Percentiles rank a stretch among this genome's conserved stretches.
These are phyloP conservation scores for Euphrasia arctica DNA, from an alignment of 305 asterid genomes.

Conservation along the genomic window DNA sequence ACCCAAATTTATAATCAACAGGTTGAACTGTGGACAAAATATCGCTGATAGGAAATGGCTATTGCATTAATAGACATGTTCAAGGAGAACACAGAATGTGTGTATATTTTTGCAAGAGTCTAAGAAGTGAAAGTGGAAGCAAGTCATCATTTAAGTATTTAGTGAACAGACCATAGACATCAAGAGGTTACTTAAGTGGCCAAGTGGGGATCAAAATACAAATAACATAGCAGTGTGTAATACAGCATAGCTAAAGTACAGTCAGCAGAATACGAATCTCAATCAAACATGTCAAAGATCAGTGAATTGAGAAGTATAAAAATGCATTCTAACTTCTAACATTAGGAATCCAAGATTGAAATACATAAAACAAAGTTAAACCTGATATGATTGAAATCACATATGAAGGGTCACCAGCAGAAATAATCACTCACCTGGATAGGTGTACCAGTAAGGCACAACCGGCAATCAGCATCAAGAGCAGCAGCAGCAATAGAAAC, in stretches of 20 bases:
- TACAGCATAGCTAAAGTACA: conserved; percentile 18
- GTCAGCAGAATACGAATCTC: conserved; percentile 11
- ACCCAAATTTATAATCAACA: conserved; percentile 9
- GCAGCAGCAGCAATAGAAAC: conserved; percentile 87
- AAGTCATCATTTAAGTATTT: neutral
- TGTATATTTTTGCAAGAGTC: neutral
- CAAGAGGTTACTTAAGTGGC: conserved; percentile 19
- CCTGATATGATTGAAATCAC: conserved; percentile 6
- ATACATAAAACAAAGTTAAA: conserved; percentile 11
- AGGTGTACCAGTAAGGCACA: conserved; percentile 99
- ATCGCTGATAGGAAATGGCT: conserved; percentile 9
- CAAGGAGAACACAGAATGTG: neutral
- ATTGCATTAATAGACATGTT: conserved; percentile 2
- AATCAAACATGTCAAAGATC: conserved; percentile 15
- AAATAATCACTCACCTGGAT: conserved; percentile 63
- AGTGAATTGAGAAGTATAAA: conserved; percentile 11
- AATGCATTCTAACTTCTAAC: neutral
- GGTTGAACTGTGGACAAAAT: conserved; percentile 14
- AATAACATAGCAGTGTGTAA: neutral
- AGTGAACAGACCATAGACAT: conserved; percentile 8
- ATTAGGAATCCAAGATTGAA: conserved; percentile 17
- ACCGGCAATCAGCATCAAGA: conserved; percentile 82
- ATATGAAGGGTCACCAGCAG: conserved; percentile 18
- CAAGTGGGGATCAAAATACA: neutral
- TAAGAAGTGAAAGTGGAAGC: neutral